A percentile compares a stretch with the other conserved stretches of the same genome.
Evolutionary conservation across 139 green algal species (phyloP).

Genomic region (Picochlorum sp.): DNA sequence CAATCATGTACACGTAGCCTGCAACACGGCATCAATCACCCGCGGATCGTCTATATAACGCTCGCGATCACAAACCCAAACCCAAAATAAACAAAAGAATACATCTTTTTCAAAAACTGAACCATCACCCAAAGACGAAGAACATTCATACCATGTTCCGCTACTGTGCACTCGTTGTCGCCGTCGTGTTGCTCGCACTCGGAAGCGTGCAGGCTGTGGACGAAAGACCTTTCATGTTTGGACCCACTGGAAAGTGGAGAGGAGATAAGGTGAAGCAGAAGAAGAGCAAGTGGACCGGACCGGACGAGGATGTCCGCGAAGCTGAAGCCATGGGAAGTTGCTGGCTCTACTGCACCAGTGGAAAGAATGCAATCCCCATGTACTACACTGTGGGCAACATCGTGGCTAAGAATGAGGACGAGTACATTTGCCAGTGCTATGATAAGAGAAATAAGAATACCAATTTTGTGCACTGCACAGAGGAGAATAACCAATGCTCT

Average conservation of each 20-base stretch:
- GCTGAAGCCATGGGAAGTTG: neutral
- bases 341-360: neutral
- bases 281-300: neutral
- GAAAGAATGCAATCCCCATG: neutral
- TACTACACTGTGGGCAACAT: neutral
- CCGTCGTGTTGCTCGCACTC: too few species aligned
- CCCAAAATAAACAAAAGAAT: too few species aligned
- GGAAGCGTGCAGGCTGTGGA: neutral
- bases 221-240: neutral
- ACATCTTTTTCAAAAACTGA: too few species aligned
- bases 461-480: neutral
- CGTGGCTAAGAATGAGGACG: neutral
- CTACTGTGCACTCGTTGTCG: too few species aligned
- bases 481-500: neutral
- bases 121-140: too few species aligned
- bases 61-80: too few species aligned
- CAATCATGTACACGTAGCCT: too few species aligned
- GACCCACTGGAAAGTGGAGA: conserved; percentile 1
- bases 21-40: too few species aligned
- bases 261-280: conserved; percentile 3
- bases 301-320: neutral
- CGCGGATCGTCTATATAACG: too few species aligned
- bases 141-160: too few species aligned
- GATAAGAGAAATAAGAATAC: conserved; percentile 1
- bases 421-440: neutral